Evolutionary conservation across 1,139 yeast species (phyloP).

Genomic region (Yamadazyma taylorii): DNA sequence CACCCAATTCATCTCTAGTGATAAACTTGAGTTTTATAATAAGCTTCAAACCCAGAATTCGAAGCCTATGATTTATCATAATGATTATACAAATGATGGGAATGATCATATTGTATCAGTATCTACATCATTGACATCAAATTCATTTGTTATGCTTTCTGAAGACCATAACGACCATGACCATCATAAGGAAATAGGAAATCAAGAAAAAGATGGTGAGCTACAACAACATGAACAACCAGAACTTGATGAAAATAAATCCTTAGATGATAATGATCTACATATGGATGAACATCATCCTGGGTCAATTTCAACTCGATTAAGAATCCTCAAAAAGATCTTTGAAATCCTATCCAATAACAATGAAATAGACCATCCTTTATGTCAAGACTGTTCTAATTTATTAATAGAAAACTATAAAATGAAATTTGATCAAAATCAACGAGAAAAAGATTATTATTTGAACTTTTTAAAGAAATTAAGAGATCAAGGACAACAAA

Average conservation of each 20-base stretch:
- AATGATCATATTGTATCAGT: conserved; percentile 19
- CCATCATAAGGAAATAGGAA: conserved; percentile 8
- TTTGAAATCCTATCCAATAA: conserved; percentile 56
- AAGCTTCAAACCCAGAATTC: conserved; percentile 16
- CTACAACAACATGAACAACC: too few species aligned
- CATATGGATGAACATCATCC: conserved; percentile 7
- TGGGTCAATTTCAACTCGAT: conserved; percentile 29
- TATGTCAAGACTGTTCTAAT: conserved; percentile 83
- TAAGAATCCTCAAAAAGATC: conserved; percentile 66
- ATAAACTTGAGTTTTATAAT: conserved; percentile 29
- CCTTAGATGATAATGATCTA: too few species aligned
- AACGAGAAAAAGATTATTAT: conserved; percentile 79
- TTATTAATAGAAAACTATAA: conserved; percentile 66
- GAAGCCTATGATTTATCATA: conserved; percentile 21
- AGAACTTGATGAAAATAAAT: too few species aligned
- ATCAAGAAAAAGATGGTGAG: conserved; percentile 7
- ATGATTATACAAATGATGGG: conserved; percentile 19
- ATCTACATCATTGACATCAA: conserved; percentile 21
- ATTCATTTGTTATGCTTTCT: conserved; percentile 36
- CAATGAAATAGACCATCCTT: conserved; percentile 82
- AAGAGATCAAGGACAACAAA: conserved; percentile 44
- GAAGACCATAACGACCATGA: conserved; percentile 14
- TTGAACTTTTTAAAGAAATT: conserved; percentile 68
- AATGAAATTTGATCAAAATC: conserved; percentile 68
- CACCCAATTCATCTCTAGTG: conserved; percentile 31